A percentile compares a stretch with the other conserved stretches of the same genome.
Evolutionary conservation across 163 green algal genomes (phyloP).

Genomic region (Scenedesmus sp.): DNA sequence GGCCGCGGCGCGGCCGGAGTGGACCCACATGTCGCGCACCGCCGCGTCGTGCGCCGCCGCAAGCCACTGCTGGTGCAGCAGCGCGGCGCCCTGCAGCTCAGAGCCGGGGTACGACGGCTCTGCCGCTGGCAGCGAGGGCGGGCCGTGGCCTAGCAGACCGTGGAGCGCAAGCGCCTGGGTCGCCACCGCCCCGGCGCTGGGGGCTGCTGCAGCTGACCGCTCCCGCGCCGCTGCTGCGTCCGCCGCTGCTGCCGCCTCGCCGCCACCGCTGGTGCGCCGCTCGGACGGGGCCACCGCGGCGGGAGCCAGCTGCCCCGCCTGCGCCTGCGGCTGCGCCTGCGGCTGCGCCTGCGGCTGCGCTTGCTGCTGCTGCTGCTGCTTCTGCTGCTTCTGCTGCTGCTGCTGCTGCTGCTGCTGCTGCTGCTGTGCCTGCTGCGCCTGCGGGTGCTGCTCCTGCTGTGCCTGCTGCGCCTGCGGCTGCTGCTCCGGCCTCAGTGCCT

Average conservation of each 20-base stretch:
- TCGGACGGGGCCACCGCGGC: too few species aligned
- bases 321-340: neutral
- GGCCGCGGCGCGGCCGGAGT: slow-evolving; percentile 14
- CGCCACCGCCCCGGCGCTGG: neutral
- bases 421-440: neutral
- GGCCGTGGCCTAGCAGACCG: too few species aligned
- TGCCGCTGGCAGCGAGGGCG: neutral
- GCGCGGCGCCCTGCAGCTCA: slow-evolving; percentile 2
- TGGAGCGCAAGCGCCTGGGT: too few species aligned
- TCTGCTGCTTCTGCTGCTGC: neutral
- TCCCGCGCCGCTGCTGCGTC: neutral
- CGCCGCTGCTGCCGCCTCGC: neutral
- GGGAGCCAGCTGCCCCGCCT: too few species aligned
- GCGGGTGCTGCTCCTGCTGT: neutral
- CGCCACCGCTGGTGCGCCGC: too few species aligned
- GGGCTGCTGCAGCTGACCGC: slow-evolving; percentile 1
- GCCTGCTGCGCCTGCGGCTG: too few species aligned
- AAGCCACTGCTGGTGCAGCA: slow-evolving; percentile 25
- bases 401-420: slow-evolving; percentile 1
- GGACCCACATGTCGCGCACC: slow-evolving; percentile 5
- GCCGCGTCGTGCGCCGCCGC: slow-evolving; percentile 2
- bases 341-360: neutral
- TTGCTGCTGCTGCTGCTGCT: slow-evolving; percentile 9
- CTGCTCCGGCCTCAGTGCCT: too few species aligned
- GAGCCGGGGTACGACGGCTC: too few species aligned